phyloP scores from a whole-genome alignment of 305 asterid species.

The Fraxinus sp. region DNA sequence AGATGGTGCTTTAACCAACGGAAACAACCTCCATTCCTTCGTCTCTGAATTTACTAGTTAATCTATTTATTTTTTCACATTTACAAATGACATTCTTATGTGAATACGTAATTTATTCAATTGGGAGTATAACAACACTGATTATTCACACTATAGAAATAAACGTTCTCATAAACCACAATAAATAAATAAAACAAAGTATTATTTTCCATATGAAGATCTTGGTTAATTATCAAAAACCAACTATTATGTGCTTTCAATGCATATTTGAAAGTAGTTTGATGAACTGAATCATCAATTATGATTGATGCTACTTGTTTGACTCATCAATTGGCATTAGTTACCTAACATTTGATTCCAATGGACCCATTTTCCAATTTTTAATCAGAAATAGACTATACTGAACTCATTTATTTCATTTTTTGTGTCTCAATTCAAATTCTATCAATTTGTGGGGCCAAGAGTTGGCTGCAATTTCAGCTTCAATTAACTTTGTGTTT shows the following conservation, averaged over 20 bases:
- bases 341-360: slow-evolving; percentile 4
- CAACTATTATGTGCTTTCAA: not conserved
- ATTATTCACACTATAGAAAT: not conserved
- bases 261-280: not conserved
- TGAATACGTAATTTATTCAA: too few relatives aligned
- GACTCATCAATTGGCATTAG: slow-evolving; percentile 3
- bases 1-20: too few relatives aligned
- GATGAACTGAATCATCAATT: not conserved
- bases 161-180: too few relatives aligned
- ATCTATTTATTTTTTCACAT: too few relatives aligned
- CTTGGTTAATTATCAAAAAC: not conserved
- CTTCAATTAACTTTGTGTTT: not conserved
- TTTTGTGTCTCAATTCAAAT: not conserved
- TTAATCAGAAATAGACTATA: not conserved
- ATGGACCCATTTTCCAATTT: not conserved
- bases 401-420: too few relatives aligned
- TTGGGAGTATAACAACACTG: not conserved
- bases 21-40: too few relatives aligned
- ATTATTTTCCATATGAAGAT: not conserved
- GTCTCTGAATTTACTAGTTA: too few relatives aligned
- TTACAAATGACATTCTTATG: too few relatives aligned
- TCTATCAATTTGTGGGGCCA: slow-evolving; percentile 10
- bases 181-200: not conserved
- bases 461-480: not conserved
- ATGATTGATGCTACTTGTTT: not conserved